Evolutionary conservation across 768 basidiomycete genomes (phyloP).

Genomic region (Jaapia argillacea): DNA sequence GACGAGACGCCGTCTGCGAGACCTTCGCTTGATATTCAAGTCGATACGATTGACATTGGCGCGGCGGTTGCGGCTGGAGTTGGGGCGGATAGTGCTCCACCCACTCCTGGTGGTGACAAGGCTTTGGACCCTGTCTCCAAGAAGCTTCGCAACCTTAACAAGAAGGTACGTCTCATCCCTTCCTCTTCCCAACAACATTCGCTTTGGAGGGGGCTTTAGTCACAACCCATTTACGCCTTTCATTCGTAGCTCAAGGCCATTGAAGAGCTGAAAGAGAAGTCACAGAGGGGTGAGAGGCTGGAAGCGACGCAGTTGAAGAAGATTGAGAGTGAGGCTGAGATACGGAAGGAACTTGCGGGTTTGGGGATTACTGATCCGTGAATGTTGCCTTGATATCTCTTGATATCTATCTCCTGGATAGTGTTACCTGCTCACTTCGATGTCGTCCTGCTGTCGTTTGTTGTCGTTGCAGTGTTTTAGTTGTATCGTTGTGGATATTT

Average conservation of each 20-base stretch:
- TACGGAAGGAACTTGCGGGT: constrained; percentile 64
- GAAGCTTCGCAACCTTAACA: constrained; percentile 90
- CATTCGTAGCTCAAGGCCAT: constrained; percentile 99
- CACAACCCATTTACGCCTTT: too few species aligned
- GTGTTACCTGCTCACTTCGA: too few species aligned
- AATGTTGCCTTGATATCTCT: too few species aligned
- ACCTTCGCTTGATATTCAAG: constrained; percentile 23
- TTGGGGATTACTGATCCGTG: constrained; percentile 11
- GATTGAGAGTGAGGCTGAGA: constrained; percentile 85
- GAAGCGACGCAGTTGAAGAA: constrained; percentile 96
- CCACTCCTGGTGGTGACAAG: constrained; percentile 43
- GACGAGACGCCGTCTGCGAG: too few species aligned
- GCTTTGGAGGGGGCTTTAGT: too few species aligned
- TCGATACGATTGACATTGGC: constrained; percentile 17
- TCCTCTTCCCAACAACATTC: too few species aligned
- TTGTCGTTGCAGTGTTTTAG: too few species aligned
- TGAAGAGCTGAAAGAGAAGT: constrained; percentile 92
- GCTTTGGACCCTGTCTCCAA: constrained; percentile 77
- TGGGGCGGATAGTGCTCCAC: constrained; percentile 27
- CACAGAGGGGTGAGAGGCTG: constrained; percentile 79
- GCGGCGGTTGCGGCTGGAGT: constrained; percentile 3
- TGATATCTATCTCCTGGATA: too few species aligned
- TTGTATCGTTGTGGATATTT: too few species aligned
- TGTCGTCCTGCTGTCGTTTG: too few species aligned
- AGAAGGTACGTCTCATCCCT: constrained; percentile 58